phyloP scores from a whole-genome alignment of 192 early-diverging fungal species.

The Backusella morwellensis region DNA sequence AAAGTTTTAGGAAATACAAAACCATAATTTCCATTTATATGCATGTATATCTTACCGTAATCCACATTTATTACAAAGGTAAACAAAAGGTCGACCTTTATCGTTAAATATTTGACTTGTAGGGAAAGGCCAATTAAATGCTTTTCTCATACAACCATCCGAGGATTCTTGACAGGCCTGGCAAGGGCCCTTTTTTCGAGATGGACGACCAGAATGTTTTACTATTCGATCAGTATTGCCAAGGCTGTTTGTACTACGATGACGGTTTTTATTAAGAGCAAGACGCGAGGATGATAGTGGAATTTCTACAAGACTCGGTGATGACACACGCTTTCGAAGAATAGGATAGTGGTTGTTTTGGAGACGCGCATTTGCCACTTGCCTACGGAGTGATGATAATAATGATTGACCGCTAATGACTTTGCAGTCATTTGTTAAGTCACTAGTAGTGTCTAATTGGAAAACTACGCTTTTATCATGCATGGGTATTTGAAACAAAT shows the following conservation, averaged over 20 bases:
- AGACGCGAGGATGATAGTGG: not conserved
- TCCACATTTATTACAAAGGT: constrained; percentile 41
- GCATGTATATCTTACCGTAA: constrained; percentile 22
- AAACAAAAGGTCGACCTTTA: constrained; percentile 35
- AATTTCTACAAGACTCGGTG: not conserved
- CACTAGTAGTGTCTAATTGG: constrained; percentile 9
- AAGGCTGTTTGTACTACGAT: not conserved
- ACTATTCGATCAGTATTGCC: not conserved
- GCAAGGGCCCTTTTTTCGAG: constrained; percentile 33
- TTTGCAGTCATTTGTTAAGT: constrained; percentile 4
- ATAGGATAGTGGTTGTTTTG: not conserved
- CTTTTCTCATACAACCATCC: constrained; percentile 40
- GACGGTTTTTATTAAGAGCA: not conserved
- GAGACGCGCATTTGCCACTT: constrained; percentile 18
- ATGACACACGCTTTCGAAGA: not conserved
- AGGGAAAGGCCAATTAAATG: constrained; percentile 35
- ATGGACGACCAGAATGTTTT: constrained; percentile 12
- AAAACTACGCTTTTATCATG: constrained; percentile 28
- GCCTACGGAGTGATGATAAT: constrained; percentile 18
- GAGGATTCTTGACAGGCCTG: constrained; percentile 31
- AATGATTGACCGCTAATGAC: constrained; percentile 27
- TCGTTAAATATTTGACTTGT: constrained; percentile 11
- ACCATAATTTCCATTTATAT: not conserved
- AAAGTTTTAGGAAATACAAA: not conserved
- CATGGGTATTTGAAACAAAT: constrained; percentile 18